phyloP scores from a whole-genome alignment of 345 rosid species.

The Eucalyptus melliodora region DNA sequence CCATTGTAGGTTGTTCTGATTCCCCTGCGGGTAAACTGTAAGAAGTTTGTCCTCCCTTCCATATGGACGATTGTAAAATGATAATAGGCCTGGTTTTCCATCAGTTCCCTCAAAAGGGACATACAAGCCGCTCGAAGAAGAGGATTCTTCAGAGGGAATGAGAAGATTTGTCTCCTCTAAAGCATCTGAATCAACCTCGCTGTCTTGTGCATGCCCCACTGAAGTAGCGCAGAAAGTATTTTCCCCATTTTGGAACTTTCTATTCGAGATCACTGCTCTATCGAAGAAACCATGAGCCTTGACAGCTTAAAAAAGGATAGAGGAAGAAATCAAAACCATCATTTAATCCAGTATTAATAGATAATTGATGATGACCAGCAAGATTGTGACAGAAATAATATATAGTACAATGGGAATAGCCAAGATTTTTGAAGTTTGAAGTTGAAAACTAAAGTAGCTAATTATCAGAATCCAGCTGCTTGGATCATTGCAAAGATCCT shows the following conservation, averaged over 20 bases:
- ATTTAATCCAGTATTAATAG: neutral
- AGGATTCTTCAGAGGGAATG: conserved; percentile 16
- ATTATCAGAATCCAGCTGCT: neutral
- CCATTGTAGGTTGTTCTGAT: conserved; percentile 54
- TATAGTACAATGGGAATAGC: neutral
- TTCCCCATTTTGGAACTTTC: conserved; percentile 14
- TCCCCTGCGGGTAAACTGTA: conserved; percentile 14
- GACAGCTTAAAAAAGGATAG: conserved; percentile 13
- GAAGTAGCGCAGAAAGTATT: conserved; percentile 17
- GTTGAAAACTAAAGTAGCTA: neutral
- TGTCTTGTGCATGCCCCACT: conserved; percentile 24
- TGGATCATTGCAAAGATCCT: neutral
- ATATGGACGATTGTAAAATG: conserved; percentile 54
- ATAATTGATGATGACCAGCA: neutral
- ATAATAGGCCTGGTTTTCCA: conserved; percentile 76
- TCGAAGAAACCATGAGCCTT: conserved; percentile 3
- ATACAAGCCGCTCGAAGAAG: conserved; percentile 15
- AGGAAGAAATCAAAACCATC: neutral
- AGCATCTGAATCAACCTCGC: conserved; percentile 15
- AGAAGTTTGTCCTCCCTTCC: conserved; percentile 18
- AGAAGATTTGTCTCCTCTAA: conserved; percentile 15
- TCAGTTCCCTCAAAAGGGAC: conserved; percentile 27
- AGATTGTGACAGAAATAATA: neutral
- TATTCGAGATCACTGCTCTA: conserved; percentile 10
- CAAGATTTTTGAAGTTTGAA: neutral